Conservation (phyloP, 495 filamentous ascomycete genomes). For the Xylaria acuta region DNA sequence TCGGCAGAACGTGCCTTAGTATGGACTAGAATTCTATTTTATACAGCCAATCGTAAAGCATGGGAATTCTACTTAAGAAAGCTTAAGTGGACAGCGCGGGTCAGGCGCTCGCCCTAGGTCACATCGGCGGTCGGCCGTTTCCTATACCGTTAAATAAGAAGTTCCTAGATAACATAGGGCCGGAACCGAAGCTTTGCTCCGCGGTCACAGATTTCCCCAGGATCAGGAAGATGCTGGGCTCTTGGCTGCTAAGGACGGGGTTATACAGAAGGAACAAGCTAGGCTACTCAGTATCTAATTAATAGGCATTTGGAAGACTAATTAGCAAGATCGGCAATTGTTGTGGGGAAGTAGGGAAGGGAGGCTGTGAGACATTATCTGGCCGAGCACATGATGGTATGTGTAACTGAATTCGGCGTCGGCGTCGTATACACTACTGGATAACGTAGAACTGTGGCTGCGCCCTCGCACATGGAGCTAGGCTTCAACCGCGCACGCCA, state of each 20-base stretch:
- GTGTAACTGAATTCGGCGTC: constrained; percentile 4
- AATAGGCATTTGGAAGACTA: neutral
- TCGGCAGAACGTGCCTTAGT: constrained; percentile 1
- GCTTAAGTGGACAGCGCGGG: neutral
- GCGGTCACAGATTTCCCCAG: constrained; percentile 13
- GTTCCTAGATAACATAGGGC: constrained; percentile 7
- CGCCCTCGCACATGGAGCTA: neutral
- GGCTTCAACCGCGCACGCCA: constrained; percentile 11
- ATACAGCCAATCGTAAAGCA: neutral
- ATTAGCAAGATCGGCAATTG: constrained; percentile 20
- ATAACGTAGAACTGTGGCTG: constrained; percentile 6
- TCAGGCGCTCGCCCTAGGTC: neutral
- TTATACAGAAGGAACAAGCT: neutral
- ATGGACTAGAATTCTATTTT: neutral
- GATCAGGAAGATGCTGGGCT: neutral
- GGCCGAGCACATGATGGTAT: neutral
- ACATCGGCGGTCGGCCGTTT: neutral
- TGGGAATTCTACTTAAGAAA: neutral
- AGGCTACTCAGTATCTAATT: neutral
- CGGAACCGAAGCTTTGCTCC: constrained; percentile 6
- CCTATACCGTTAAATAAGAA: neutral
- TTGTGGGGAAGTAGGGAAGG: constrained; percentile 3
- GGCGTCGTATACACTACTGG: neutral
- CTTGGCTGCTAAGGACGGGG: constrained; percentile 7
- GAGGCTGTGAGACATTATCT: constrained; percentile 2